Evolutionary conservation across 352 stramenopile genomes (phyloP).

Genomic region (Globisporangium polare): DNA sequence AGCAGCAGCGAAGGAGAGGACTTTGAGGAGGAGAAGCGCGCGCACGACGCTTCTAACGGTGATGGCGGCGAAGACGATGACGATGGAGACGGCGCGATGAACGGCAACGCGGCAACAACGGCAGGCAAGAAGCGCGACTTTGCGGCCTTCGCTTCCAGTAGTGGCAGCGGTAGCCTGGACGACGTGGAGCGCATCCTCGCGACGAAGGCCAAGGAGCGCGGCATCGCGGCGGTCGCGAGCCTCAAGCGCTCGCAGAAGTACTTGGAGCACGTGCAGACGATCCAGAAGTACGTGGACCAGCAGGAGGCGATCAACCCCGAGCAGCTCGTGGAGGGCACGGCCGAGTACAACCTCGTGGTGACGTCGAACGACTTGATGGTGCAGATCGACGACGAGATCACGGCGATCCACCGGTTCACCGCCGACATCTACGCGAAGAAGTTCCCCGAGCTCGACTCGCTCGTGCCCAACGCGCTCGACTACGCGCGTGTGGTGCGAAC

Average conservation of each 20-base stretch:
- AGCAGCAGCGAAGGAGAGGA: constrained; percentile 72
- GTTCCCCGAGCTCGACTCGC: constrained; percentile 94
- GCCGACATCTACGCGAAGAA: constrained; percentile 90
- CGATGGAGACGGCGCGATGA: constrained; percentile 18
- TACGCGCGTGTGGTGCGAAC: constrained; percentile 91
- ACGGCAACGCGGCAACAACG: constrained; percentile 10
- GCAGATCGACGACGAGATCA: constrained; percentile 93
- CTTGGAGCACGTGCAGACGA: constrained; percentile 61
- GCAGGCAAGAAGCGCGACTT: constrained; percentile 19
- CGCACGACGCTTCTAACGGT: background rate
- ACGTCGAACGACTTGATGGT: constrained; percentile 92
- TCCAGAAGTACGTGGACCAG: constrained; percentile 47
- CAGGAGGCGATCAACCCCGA: constrained; percentile 26
- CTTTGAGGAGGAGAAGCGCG: constrained; percentile 7
- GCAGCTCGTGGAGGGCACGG: constrained; percentile 53
- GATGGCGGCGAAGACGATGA: constrained; percentile 20
- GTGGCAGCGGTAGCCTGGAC: constrained; percentile 19
- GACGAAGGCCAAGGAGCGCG: constrained; percentile 42
- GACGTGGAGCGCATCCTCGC: constrained; percentile 38
- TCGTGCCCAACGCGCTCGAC: constrained; percentile 90
- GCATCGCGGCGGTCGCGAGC: constrained; percentile 54
- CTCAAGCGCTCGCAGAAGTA: constrained; percentile 77
- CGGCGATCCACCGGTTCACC: constrained; percentile 88
- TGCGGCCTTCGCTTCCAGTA: constrained; percentile 18
- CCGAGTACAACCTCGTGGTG: constrained; percentile 83